Percentiles rank a stretch among this genome's conserved stretches.
phyloP scores from a whole-genome alignment of 176 grass and related monocot species.

The Typha latifolia region DNA sequence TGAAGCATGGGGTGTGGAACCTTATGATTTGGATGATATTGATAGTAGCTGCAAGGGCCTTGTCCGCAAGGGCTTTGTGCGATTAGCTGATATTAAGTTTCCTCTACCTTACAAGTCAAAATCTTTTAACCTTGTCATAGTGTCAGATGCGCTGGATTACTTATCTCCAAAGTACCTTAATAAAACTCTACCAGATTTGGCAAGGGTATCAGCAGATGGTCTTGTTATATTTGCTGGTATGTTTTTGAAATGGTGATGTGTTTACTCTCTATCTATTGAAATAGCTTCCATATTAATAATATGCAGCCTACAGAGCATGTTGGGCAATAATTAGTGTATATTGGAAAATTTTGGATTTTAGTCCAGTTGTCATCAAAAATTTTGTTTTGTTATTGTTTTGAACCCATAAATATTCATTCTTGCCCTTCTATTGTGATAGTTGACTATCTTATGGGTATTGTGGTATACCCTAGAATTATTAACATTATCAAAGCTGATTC shows the following conservation, averaged over 20 bases:
- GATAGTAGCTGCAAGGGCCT: conserved; percentile 88
- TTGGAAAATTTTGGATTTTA: too few relatives aligned
- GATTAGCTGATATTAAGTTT: conserved; percentile 80
- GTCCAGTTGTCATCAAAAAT: too few relatives aligned
- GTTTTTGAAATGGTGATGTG: not conserved
- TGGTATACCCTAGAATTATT: too few relatives aligned
- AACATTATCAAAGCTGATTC: too few relatives aligned
- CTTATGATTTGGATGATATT: conserved; percentile 92
- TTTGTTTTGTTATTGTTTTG: too few relatives aligned
- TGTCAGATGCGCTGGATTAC: conserved; percentile 93
- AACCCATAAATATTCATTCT: too few relatives aligned
- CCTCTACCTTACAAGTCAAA: conserved; percentile 77
- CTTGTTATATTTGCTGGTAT: conserved; percentile 93
- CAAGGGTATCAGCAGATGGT: conserved; percentile 79
- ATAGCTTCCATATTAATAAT: too few relatives aligned
- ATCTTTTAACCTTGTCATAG: conserved; percentile 91
- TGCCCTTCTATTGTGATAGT: too few relatives aligned
- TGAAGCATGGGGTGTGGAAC: conserved; percentile 88
- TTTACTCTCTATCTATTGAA: too few relatives aligned
- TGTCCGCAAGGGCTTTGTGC: conserved; percentile 89
- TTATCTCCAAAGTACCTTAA: conserved; percentile 92
- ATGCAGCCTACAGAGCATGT: too few relatives aligned
- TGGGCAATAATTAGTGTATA: too few relatives aligned
- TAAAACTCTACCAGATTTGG: conserved; percentile 85
- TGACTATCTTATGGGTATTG: too few relatives aligned